Conservation (phyloP, 768 basidiomycete genomes). For the Hypholoma fasciculare region DNA sequence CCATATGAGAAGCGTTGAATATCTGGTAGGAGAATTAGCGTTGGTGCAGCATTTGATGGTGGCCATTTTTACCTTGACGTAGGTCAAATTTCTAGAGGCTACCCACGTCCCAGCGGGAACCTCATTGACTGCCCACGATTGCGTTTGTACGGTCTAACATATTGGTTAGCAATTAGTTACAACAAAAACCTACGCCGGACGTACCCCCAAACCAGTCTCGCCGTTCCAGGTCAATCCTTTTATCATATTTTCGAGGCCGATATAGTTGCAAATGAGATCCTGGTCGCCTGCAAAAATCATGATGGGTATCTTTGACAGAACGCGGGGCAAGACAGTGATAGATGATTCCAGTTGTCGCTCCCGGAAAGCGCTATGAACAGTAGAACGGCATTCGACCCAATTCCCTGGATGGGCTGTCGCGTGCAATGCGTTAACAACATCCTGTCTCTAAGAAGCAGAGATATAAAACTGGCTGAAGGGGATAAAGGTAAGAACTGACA, state of each 20-base stretch:
- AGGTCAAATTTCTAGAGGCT: slow-evolving; percentile 85
- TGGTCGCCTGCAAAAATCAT: slow-evolving; percentile 94
- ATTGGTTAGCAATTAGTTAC: slow-evolving; percentile 8
- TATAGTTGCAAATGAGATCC: slow-evolving; percentile 95
- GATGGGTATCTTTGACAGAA: slow-evolving; percentile 82
- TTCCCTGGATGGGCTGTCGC: slow-evolving; percentile 71
- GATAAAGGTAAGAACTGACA: slow-evolving; percentile 44
- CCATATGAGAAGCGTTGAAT: slow-evolving; percentile 97
- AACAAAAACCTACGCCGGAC: slow-evolving; percentile 19
- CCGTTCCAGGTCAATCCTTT: slow-evolving; percentile 86
- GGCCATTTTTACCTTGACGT: slow-evolving; percentile 67
- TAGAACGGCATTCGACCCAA: slow-evolving; percentile 85
- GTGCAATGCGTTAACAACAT: slow-evolving; percentile 84
- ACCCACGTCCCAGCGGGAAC: slow-evolving; percentile 91
- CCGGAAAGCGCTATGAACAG: slow-evolving; percentile 64
- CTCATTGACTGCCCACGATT: slow-evolving; percentile 75
- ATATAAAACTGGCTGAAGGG: slow-evolving; percentile 3
- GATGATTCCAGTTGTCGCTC: slow-evolving; percentile 61
- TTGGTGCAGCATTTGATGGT: background rate
- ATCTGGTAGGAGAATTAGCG: slow-evolving; percentile 44
- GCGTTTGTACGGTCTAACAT: slow-evolving; percentile 61
- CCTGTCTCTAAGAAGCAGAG: slow-evolving; percentile 53
- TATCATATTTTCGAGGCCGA: slow-evolving; percentile 87
- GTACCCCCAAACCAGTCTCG: slow-evolving; percentile 77
- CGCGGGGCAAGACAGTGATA: slow-evolving; percentile 71